phyloP scores from a whole-genome alignment of 2,329 filamentous ascomycete genomes.

The Helminthosporium solani region DNA sequence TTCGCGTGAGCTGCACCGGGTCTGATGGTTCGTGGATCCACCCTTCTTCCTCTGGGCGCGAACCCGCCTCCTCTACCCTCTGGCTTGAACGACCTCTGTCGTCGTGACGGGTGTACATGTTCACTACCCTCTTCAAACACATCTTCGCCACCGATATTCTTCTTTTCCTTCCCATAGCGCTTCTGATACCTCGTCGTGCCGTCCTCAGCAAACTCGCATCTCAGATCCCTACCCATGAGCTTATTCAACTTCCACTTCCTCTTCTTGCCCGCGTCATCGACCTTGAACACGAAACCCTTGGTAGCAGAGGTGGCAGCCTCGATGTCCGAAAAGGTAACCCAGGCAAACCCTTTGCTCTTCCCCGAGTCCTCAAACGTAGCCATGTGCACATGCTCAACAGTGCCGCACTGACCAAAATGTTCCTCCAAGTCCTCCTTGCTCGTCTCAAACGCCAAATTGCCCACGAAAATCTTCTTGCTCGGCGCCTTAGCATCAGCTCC shows the following conservation, averaged over 20 bases:
- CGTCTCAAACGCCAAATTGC: slow-evolving; percentile 52
- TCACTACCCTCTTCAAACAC: slow-evolving; percentile 22
- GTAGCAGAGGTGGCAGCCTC: slow-evolving; percentile 75
- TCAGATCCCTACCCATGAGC: slow-evolving; percentile 75
- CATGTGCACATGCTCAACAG: slow-evolving; percentile 78
- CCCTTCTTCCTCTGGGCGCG: slow-evolving; percentile 38
- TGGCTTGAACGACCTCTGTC: slow-evolving; percentile 31
- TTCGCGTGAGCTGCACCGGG: slow-evolving; percentile 48
- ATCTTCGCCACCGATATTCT: slow-evolving; percentile 15
- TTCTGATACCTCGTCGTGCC: slow-evolving; percentile 88
- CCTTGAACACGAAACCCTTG: slow-evolving; percentile 74
- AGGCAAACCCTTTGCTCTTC: slow-evolving; percentile 97
- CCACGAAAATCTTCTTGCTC: slow-evolving; percentile 82
- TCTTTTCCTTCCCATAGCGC: slow-evolving; percentile 75
- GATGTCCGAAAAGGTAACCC: slow-evolving; percentile 85
- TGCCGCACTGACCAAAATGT: slow-evolving; percentile 83
- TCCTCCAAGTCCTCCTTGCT: slow-evolving; percentile 74
- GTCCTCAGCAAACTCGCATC: slow-evolving; percentile 93
- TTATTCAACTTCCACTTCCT: slow-evolving; percentile 80
- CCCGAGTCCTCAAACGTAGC: slow-evolving; percentile 96
- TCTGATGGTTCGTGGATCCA: slow-evolving; percentile 48
- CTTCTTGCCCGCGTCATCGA: slow-evolving; percentile 51
- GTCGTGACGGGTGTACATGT: slow-evolving; percentile 23
- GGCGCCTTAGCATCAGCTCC: slow-evolving; percentile 57
- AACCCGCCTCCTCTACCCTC: slow-evolving; percentile 14